phyloP scores from a whole-genome alignment of 306 rosid genomes.

The Corylus avellana region DNA sequence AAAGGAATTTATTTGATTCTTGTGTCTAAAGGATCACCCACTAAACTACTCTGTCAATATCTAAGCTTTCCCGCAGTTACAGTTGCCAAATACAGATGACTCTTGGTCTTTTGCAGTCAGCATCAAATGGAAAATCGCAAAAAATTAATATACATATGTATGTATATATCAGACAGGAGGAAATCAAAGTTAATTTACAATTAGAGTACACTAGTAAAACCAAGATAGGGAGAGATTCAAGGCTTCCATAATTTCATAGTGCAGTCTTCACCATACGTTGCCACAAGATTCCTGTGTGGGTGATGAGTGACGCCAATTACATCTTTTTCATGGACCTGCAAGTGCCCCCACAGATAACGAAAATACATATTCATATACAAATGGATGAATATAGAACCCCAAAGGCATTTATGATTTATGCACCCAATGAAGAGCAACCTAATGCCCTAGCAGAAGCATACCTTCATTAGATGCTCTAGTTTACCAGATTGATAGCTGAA shows the following conservation, averaged over 20 bases:
- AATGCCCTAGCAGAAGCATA: conserved; percentile 34
- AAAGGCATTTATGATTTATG: neutral
- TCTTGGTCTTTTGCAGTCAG: neutral
- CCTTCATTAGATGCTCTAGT: conserved; percentile 98
- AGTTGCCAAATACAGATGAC: neutral
- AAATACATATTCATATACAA: too few relatives aligned
- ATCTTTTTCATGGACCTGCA: conserved; percentile 94
- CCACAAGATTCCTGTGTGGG: conserved; percentile 96
- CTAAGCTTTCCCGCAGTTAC: neutral
- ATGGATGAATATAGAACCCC: too few relatives aligned
- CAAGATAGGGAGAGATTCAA: conserved; percentile 34
- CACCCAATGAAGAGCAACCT: conserved; percentile 3
- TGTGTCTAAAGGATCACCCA: neutral
- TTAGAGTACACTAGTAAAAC: neutral
- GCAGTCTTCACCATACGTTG: conserved; percentile 82
- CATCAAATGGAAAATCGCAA: neutral
- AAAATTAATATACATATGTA: conserved; percentile 1
- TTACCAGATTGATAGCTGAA: conserved; percentile 97
- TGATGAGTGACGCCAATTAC: conserved; percentile 90
- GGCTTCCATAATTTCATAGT: conserved; percentile 98
- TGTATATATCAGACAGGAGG: neutral
- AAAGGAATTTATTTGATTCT: too few relatives aligned
- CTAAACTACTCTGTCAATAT: neutral
- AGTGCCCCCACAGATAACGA: neutral
- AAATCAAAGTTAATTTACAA: neutral